Evolutionary conservation across 169 alveolate genomes (phyloP).

Genomic region (Plasmodium vinckei): DNA sequence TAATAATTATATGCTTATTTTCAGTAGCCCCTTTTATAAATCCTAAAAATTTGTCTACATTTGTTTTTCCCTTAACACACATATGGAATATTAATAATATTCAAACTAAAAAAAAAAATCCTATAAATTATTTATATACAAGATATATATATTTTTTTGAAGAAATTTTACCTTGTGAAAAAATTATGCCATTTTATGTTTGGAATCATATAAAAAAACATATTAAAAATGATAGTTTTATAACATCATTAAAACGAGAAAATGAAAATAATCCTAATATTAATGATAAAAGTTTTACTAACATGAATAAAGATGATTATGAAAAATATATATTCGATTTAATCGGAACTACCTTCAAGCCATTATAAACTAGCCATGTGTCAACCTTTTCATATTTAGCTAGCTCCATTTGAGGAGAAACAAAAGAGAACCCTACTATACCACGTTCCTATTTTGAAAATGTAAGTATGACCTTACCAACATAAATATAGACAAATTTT

Average conservation of each 20-base stretch:
- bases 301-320: slow-evolving; percentile 20
- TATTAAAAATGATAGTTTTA: slow-evolving; percentile 12
- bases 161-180: slow-evolving; percentile 50
- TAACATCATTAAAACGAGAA: slow-evolving; percentile 9
- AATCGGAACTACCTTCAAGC: too few species aligned
- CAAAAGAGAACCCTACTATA: too few species aligned
- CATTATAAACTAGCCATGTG: too few species aligned
- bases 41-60: slow-evolving; percentile 9
- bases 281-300: slow-evolving; percentile 28
- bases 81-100: slow-evolving; percentile 47
- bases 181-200: slow-evolving; percentile 73
- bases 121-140: slow-evolving; percentile 39
- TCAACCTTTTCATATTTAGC: too few species aligned
- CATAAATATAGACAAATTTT: too few species aligned
- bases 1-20: slow-evolving; percentile 14
- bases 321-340: slow-evolving; percentile 37
- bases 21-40: slow-evolving; percentile 23
- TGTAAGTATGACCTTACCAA: too few species aligned
- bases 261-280: slow-evolving; percentile 12
- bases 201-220: slow-evolving; percentile 38
- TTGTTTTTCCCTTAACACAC: slow-evolving; percentile 36
- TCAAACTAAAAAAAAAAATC: slow-evolving; percentile 32
- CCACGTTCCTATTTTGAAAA: too few species aligned
- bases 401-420: too few species aligned
- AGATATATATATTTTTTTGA: slow-evolving; percentile 60